Evolutionary conservation across 345 rosid species (phyloP), one percentile per base, ranked within the genome.

Genomic region (Rhizophora apiculata): DNA sequence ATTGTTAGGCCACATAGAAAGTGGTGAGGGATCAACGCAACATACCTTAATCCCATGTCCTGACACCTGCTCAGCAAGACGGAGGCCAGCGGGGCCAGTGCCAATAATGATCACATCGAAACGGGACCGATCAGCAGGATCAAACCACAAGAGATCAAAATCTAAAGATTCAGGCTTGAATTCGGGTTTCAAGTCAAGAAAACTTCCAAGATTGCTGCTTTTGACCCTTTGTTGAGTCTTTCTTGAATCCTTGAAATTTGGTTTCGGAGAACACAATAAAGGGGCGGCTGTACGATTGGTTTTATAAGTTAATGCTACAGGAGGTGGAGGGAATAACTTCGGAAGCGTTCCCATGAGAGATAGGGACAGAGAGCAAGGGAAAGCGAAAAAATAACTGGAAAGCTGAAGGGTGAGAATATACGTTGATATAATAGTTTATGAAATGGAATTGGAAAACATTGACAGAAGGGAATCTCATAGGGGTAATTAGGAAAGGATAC

Each of bases 1-100:
- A 69, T 86, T 88, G 62, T 81, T 82, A 59, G 91, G 82, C 91
- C 89, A 85, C 65, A 52, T 16, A 34, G 89, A 82, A 63, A 88
- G 89, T 6, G 89, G 91, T 21, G 88, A 86, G 59, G 91, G 85
- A 76, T 88, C 94, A 31, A 88, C 79, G 43, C 91, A 88, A 20
- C 91, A 86, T 65, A 85, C 90, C 82, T 80, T 79, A 61, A 86
- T 69, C 62, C 94, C 89, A 53, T 49, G 67, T 6, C 71, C 46
- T 4, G 89, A 80, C 0, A 85, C 85, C 70, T 82, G 90, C 79
- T 88, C 94, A 1, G 87, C 89, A 0, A 88, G 78, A 24, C 91
- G 87, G 60, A 86, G 81, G 58, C 94, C 94, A 7, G 86, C 87
- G 0, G 94, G 93, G 56, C 94, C 94, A 6, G 89, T 53, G 61